Percentiles rank a stretch among this genome's conserved stretches.
phyloP scores from a whole-genome alignment of 495 filamentous ascomycete genomes.

The Neurospora tetrasperma region DNA sequence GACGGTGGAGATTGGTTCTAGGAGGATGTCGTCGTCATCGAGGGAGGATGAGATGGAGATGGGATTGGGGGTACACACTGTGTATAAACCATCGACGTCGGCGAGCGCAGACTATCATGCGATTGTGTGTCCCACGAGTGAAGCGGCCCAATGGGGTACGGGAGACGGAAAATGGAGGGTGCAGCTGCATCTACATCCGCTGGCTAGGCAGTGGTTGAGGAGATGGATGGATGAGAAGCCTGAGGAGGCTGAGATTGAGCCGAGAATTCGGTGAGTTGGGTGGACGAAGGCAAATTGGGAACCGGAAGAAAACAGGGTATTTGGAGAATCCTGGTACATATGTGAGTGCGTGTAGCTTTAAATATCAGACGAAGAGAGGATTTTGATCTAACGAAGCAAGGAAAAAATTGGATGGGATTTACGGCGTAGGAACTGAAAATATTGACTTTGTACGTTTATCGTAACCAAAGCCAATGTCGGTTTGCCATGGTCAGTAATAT shows the following conservation, averaged over 20 bases:
- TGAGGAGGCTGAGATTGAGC: background rate
- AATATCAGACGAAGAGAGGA: background rate
- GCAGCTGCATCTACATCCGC: background rate
- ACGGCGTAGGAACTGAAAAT: background rate
- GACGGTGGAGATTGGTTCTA: background rate
- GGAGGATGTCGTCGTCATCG: background rate
- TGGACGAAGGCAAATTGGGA: background rate
- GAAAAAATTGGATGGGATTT: background rate
- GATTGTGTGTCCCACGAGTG: background rate
- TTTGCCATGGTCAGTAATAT: background rate
- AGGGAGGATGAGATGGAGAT: background rate
- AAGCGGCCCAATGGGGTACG: background rate
- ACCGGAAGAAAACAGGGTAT: background rate
- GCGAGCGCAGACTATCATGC: background rate
- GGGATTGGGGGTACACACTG: background rate
- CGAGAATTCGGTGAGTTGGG: background rate
- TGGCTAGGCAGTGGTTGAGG: background rate
- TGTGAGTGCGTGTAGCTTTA: background rate
- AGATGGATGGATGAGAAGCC: background rate
- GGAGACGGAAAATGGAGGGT: background rate
- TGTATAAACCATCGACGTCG: background rate
- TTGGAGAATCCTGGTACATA: background rate
- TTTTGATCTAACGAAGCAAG: background rate
- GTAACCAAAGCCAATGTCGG: background rate
- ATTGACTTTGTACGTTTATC: background rate